Base-by-base conservation (phyloP, 169 alveolate genomes). In the Eimeria acervulina region DNA sequence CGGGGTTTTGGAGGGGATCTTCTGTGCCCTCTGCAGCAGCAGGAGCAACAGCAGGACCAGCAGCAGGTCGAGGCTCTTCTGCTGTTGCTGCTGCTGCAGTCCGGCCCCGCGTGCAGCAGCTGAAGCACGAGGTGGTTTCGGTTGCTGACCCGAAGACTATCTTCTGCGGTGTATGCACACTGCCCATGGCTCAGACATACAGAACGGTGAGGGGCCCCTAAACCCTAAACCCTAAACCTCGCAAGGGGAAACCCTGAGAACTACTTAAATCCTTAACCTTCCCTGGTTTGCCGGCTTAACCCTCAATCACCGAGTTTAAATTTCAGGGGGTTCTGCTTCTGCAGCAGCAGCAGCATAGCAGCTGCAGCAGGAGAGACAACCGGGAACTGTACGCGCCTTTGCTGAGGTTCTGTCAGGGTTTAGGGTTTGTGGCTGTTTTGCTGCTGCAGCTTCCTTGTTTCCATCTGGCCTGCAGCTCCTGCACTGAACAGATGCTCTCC, bases 51-150 rank as follows among this genome's bases (percentile, higher is more conserved):
- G 90, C 28, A 44, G 66, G 68, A 42, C 3, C 70, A 26, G 70
- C 70, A 47, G 90, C 47, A 80, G 44, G 31, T 21, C 70, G 90
- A 23, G 66, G 68, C 44, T 13, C 38, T 8, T 44, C 90, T 80
- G 70, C 38, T 74, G 85, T 26, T 78, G 8, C 90, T n/a, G 23
- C 70, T 47, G 44, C 90, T 44, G 90, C 90, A 47, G 90, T 80
- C 12, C 31, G 90, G 68, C 90, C 90, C 68, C 90, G 90, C 15
- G 90, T 80, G 44, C 90, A 80, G 90, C 90, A 80, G 44, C 61
- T 80, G 28, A 80, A 47, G 68, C 70, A 80, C 70, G 90, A 80
- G 44, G 70, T 80, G 0, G 21, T 80, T 28, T 13, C 13, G 10
- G 90, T 80, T 36, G 23, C 90, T 0, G 66, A 80, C 40, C 68